phyloP scores from a whole-genome alignment of 768 basidiomycete genomes.

The Boletus tomentosulus region DNA sequence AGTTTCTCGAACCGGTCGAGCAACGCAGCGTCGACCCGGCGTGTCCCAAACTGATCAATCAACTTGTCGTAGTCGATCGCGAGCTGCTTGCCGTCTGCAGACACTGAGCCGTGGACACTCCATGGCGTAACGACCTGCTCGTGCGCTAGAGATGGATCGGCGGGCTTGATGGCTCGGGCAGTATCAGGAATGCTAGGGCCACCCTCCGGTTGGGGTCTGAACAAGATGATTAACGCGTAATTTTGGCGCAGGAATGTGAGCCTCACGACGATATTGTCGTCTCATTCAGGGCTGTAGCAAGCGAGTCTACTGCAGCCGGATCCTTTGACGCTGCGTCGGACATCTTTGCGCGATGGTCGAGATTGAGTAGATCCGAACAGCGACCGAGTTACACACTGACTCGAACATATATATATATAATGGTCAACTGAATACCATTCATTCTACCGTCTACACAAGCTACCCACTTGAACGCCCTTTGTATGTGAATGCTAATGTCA shows the following conservation, averaged over 20 bases:
- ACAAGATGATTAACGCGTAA: neutral
- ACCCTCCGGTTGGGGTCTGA: conserved; percentile 13
- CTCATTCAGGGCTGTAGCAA: conserved; percentile 25
- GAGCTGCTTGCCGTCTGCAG: conserved; percentile 83
- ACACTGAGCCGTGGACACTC: conserved; percentile 92
- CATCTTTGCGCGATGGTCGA: conserved; percentile 10
- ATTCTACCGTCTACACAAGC: conserved; percentile 5
- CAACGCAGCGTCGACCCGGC: conserved; percentile 67
- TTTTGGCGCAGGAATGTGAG: neutral
- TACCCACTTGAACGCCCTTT: neutral
- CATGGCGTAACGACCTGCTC: conserved; percentile 93
- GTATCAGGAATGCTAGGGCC: neutral
- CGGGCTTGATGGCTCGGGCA: conserved; percentile 33
- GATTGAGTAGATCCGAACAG: neutral
- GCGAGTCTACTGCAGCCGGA: conserved; percentile 19
- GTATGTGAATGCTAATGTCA: conserved; percentile 15
- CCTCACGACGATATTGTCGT: conserved; percentile 32
- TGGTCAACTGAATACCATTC: neutral
- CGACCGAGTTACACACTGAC: conserved; percentile 1
- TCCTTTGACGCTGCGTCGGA: conserved; percentile 19
- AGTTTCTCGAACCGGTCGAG: conserved; percentile 87
- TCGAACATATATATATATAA: neutral
- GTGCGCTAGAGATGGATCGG: conserved; percentile 29
- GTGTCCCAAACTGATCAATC: conserved; percentile 90
- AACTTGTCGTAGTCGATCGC: conserved; percentile 98